Evolutionary conservation across 208 protist species (phyloP).

Genomic region (Phytomonas serpens): DNA sequence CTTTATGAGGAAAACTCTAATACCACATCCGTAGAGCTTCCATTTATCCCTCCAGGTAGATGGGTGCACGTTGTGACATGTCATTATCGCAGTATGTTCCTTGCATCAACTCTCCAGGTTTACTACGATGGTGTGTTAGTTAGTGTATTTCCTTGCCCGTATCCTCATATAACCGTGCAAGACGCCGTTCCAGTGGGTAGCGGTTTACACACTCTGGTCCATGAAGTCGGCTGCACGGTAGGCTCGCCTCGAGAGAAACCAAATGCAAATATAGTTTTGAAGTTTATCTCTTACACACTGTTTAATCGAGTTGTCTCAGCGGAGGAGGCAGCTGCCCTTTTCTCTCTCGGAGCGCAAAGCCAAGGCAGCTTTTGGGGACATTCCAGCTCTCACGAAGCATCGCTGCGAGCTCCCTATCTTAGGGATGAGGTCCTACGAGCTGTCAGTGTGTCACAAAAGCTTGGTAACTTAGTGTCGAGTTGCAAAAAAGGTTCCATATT

Average conservation of each 20-base stretch:
- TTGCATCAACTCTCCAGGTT: slow-evolving; percentile 26
- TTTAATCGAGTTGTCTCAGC: slow-evolving; percentile 27
- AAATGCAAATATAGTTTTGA: slow-evolving; percentile 15
- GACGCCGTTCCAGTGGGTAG: slow-evolving; percentile 15
- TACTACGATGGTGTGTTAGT: slow-evolving; percentile 42
- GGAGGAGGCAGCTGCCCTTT: slow-evolving; percentile 31
- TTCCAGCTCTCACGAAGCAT: slow-evolving; percentile 17
- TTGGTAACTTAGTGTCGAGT: slow-evolving; percentile 9
- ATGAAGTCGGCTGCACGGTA: slow-evolving; percentile 27
- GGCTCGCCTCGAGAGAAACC: slow-evolving; percentile 22
- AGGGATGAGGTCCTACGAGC: slow-evolving; percentile 22
- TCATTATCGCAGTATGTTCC: slow-evolving; percentile 28
- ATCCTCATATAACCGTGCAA: slow-evolving; percentile 21
- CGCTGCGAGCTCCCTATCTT: slow-evolving; percentile 22
- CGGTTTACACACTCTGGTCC: slow-evolving; percentile 16
- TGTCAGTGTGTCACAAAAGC: slow-evolving; percentile 21
- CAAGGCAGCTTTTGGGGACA: slow-evolving; percentile 19
- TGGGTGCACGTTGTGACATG: slow-evolving; percentile 45
- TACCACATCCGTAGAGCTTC: slow-evolving; percentile 25
- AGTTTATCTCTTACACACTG: slow-evolving; percentile 38
- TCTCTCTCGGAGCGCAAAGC: slow-evolving; percentile 22
- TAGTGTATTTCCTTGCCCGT: slow-evolving; percentile 14
- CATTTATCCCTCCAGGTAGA: slow-evolving; percentile 27
- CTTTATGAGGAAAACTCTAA: slow-evolving; percentile 21
- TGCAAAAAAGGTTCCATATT: slow-evolving; percentile 16